Conservation (phyloP, 2,329 filamentous ascomycete species). For the Helotiales sp. region DNA sequence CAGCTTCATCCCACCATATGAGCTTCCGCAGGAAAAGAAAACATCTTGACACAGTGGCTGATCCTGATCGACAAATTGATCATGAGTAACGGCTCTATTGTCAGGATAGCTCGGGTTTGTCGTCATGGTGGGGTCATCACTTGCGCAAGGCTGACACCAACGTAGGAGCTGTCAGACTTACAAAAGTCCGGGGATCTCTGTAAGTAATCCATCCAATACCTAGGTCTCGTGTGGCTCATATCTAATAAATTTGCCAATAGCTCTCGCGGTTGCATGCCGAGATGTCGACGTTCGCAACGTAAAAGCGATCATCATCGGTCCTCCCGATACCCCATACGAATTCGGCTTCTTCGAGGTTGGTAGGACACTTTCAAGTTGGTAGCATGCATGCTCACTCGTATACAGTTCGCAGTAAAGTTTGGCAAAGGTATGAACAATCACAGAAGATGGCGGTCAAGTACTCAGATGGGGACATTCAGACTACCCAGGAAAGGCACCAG, state of each 20-base stretch:
- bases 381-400: slow-evolving; percentile 30
- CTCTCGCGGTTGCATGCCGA: slow-evolving; percentile 81
- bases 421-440: slow-evolving; percentile 59
- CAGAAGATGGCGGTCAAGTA: neutral
- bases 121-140: slow-evolving; percentile 22
- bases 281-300: slow-evolving; percentile 89
- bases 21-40: slow-evolving; percentile 13
- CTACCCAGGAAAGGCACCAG: slow-evolving; percentile 71
- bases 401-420: slow-evolving; percentile 74
- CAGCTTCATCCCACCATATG: slow-evolving; percentile 8
- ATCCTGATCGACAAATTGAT: slow-evolving; percentile 27
- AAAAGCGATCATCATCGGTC: slow-evolving; percentile 84
- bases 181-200: slow-evolving; percentile 83
- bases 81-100: slow-evolving; percentile 84
- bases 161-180: slow-evolving; percentile 80
- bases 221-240: neutral
- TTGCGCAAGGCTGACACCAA: slow-evolving; percentile 39
- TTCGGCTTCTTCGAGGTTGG: slow-evolving; percentile 94
- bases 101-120: slow-evolving; percentile 79
- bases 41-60: slow-evolving; percentile 1
- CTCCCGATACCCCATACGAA: slow-evolving; percentile 92
- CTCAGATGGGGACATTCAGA: slow-evolving; percentile 49
- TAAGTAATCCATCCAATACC: slow-evolving; percentile 44
- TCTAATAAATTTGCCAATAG: slow-evolving; percentile 43
- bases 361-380: slow-evolving; percentile 2